phyloP scores from a whole-genome alignment of 345 rosid species.

The Linum trigynum region DNA sequence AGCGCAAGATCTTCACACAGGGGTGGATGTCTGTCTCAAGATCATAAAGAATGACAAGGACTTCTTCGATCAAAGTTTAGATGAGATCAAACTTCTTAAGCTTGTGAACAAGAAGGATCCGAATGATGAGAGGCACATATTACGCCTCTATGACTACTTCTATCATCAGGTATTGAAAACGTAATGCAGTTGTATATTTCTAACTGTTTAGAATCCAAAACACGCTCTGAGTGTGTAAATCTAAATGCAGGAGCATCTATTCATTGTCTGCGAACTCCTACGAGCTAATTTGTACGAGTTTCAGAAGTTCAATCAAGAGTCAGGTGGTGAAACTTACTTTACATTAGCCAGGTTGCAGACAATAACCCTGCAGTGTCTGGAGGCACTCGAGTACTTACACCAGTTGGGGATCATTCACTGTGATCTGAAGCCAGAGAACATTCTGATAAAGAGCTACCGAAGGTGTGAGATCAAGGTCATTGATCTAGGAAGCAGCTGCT shows the following conservation, averaged over 20 bases:
- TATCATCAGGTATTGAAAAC: constrained; percentile 56
- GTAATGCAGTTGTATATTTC: not conserved
- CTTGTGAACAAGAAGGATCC: constrained; percentile 84
- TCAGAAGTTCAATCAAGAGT: constrained; percentile 80
- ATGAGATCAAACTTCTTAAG: constrained; percentile 90
- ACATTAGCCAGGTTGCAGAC: constrained; percentile 56
- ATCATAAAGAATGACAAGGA: constrained; percentile 96
- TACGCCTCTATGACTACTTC: constrained; percentile 94
- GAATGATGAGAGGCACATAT: constrained; percentile 61
- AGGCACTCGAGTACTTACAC: constrained; percentile 78
- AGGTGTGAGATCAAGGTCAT: constrained; percentile 73
- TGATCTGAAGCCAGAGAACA: constrained; percentile 91
- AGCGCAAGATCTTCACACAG: constrained; percentile 71
- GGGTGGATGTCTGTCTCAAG: constrained; percentile 79
- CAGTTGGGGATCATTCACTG: constrained; percentile 84
- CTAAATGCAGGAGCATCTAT: constrained; percentile 70
- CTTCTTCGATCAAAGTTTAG: constrained; percentile 94
- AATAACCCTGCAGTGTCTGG: constrained; percentile 83
- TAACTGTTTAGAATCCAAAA: not conserved
- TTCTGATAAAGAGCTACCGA: constrained; percentile 74
- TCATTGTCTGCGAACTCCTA: constrained; percentile 91
- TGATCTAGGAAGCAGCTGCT: constrained; percentile 99
- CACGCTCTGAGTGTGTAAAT: constrained; percentile 5
- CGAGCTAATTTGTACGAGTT: constrained; percentile 79
- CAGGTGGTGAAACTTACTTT: constrained; percentile 73